Evolutionary conservation across 257 asterid species (phyloP), one percentile per base, ranked within the genome.

Genomic region (Echium plantagineum): DNA sequence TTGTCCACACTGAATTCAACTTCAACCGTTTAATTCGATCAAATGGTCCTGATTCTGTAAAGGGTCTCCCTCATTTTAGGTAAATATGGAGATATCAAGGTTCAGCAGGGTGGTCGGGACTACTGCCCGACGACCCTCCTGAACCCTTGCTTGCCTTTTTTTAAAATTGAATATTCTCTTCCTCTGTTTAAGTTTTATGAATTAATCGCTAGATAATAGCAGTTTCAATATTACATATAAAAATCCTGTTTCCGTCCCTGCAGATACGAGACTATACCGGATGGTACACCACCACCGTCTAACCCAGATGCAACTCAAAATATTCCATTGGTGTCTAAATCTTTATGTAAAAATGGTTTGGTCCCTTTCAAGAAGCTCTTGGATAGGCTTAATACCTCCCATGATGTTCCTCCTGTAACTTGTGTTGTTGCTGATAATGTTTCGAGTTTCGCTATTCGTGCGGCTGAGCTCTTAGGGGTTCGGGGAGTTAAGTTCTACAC

Each of bases 1-100:
- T 85, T 57, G 94, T 85, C 69, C 78, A 85, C 86, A 81, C 89
- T 0, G 85, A 81, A 6, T 84, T 77, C 81, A 84, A 81, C 63
- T 85, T 82, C 69, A 77, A 48, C 55, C 89, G 94, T 2, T 76
- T 85, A 5, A 70, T 82, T 1, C 69, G 85, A 8, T 78, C 90
- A 47, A 75, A 79, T 0, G 90, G 90, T 7, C 69, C 78, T 21
- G 78, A 76, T 21, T 67, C 87, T 15, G 80, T 82, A 0, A 66
- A 67, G 32, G 84, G 90, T 15, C 71, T 71, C 16, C 57, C 62
- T 1, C 81, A 55, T 15, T 85, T 85, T 69, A 82, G 68, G 71
- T 85, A 31, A 31, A 5, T 0, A 1, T 1, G 38, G 2, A 31
- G 38, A 31, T 31, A 9, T 6, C n/a, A n/a, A n/a, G n/a, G n/a